Conservation (phyloP, 2,329 filamentous ascomycete genomes). For the Pseudocercospora fijiensis region DNA sequence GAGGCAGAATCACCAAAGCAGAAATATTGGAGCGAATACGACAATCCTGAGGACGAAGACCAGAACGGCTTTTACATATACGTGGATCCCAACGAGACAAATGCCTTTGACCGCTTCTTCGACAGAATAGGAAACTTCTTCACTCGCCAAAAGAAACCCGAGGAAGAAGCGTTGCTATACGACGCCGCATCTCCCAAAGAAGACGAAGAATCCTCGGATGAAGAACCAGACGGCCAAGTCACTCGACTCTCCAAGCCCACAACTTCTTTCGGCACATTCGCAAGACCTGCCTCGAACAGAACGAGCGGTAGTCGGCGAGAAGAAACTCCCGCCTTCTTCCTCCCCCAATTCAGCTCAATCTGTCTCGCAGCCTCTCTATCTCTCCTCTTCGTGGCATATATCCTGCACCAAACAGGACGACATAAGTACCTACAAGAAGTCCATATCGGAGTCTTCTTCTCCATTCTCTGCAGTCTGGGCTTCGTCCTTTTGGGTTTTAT, state of each 20-base stretch:
- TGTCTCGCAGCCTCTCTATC: constrained; percentile 60
- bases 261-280: constrained; percentile 24
- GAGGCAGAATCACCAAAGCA: constrained; percentile 27
- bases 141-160: constrained; percentile 29
- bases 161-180: constrained; percentile 30
- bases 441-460: constrained; percentile 69
- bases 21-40: constrained; percentile 83
- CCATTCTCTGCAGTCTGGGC: constrained; percentile 65
- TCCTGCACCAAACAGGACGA: constrained; percentile 67
- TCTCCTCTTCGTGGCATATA: constrained; percentile 63
- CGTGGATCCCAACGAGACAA: constrained; percentile 66
- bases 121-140: constrained; percentile 48
- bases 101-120: constrained; percentile 64
- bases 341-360: constrained; percentile 46
- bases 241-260: background rate
- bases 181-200: constrained; percentile 21
- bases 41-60: constrained; percentile 70
- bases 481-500: constrained; percentile 63
- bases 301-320: background rate
- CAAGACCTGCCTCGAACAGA: constrained; percentile 7
- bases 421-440: constrained; percentile 69
- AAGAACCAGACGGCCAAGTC: constrained; percentile 23
- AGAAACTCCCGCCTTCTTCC: constrained; percentile 8
- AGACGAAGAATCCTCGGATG: constrained; percentile 36
- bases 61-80: constrained; percentile 68